Evolutionary conservation across 345 rosid species (phyloP).

Genomic region (Boechera stricta): DNA sequence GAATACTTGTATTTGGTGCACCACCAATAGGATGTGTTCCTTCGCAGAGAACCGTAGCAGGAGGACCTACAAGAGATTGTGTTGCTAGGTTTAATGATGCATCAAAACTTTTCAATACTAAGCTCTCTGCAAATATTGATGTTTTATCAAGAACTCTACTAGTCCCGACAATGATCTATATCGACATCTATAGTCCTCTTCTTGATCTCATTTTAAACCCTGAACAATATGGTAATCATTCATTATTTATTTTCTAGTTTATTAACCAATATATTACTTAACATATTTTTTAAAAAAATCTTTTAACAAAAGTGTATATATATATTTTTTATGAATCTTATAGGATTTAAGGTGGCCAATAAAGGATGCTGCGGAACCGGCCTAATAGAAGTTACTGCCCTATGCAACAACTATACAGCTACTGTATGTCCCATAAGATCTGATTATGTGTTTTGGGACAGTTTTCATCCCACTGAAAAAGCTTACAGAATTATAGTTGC

Average conservation of each 20-base stretch:
- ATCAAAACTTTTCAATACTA: constrained; percentile 41
- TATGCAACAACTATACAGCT: constrained; percentile 50
- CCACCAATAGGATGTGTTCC: constrained; percentile 50
- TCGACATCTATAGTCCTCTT: constrained; percentile 54
- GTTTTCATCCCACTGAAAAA: constrained; percentile 75
- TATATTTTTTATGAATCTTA: neutral
- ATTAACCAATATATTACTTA: neutral
- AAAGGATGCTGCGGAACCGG: constrained; percentile 89
- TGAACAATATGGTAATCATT: constrained; percentile 55
- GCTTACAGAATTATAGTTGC: constrained; percentile 49
- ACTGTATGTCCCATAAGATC: constrained; percentile 51
- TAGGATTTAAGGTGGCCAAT: constrained; percentile 61
- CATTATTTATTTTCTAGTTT: neutral
- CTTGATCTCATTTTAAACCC: constrained; percentile 56
- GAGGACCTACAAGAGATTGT: constrained; percentile 44
- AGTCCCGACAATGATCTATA: constrained; percentile 39
- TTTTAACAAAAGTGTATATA: neutral
- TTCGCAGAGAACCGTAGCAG: constrained; percentile 47
- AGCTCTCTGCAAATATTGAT: constrained; percentile 36
- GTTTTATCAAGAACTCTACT: constrained; percentile 32
- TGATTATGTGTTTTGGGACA: constrained; percentile 73
- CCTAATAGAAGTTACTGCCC: constrained; percentile 53
- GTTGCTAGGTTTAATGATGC: constrained; percentile 36
- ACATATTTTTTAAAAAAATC: neutral
- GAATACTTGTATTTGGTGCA: constrained; percentile 45